Base-by-base conservation (phyloP, 768 basidiomycete genomes). In the Serendipita sp. region DNA sequence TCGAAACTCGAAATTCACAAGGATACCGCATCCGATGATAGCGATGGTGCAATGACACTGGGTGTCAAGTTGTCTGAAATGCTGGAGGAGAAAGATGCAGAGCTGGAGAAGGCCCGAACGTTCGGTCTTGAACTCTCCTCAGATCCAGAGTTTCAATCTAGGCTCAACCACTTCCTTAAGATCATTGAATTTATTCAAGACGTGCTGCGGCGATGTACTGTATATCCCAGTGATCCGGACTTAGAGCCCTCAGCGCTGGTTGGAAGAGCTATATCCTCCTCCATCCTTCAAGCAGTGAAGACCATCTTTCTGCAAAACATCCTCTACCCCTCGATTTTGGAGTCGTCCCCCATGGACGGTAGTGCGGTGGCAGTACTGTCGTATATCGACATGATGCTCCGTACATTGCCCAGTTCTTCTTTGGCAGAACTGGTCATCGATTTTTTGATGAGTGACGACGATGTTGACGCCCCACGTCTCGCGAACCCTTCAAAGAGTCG, bases 301-400 rank as follows among this genome's bases (percentile, higher is more conserved):
- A 78, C 82, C 20, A 87, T 90, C 62, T 97, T 97, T 75, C 77
- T 98, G 3, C 88, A 94, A 73, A 95, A 92, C 67, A 86, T 97
- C 22, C 75, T 98, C 31, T 95, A 95, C 70, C 90, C 95, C 0
- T 90, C 91, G 9, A 82, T 98, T 60, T 77, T 96, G 53, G 94
- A 97, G 70, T 94, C 91, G 72, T 93, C 93, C 0, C 89, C 90
- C 64, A 70, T 78, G 3, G 95, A 97, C 70, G 95, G 95, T n/a
- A 95, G 92, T 65, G 89, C 93, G 0, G 86, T 96, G 1, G 93
- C 95, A 9, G 93, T 98, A 62, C 84, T 97, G 81, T 90, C 88
- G 16, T 97, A 98, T 70, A 83, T 97, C 66, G 91, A 96, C 67
- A 81, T 90, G 68, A 86, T 91, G 79, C 78, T 92, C 61, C 79